Evolutionary conservation across 2,329 filamentous ascomycete species (phyloP), one percentile per base, ranked within the genome.

Genomic region (Botrytis porri): DNA sequence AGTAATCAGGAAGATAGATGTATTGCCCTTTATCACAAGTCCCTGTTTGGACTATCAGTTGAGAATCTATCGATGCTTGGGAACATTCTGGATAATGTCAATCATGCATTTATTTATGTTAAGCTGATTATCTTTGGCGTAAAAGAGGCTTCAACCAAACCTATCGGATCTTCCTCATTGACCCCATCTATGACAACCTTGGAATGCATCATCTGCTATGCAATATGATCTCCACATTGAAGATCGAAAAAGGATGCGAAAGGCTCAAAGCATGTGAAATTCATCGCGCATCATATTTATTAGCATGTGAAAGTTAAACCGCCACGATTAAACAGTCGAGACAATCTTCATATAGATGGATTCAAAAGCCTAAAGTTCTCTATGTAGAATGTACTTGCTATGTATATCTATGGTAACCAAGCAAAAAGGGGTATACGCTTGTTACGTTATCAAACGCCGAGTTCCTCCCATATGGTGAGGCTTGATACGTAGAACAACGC

Each of bases 341-440:
- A 16, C 39, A n/a, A 37, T 18, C n/a, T 32, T 48, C 22, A 48
- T 25, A 37, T 35, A 43, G 4, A 12, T 43, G 12, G 7, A 10
- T 54, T 14, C 25, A 32, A 29, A 41, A 14, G 18, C 51, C 8
- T 25, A n/a, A 41, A n/a, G 43, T 45, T 20, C n/a, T 57, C 12
- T 32, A 43, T 59, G 35, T 16, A 37, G 62, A 61, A n/a, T 45
- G 25, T 66, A 69, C 22, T 62, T 63, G 39, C 51, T 73, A 70
- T 64, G 54, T 62, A 14, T 32, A n/a, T 41, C 57, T 65, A 64
- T 71, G 73, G 73, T 75, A 78, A 76, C 74, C 14, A 78, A 79
- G 73, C 74, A 75, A 75, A 78, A 78, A 78, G 74, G 78, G 78
- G 77, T 80, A 79, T 80, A 81, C 78, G 79, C 78, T 80, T 77